phyloP scores from a whole-genome alignment of 495 filamentous ascomycete species.

The Podospora comata region DNA sequence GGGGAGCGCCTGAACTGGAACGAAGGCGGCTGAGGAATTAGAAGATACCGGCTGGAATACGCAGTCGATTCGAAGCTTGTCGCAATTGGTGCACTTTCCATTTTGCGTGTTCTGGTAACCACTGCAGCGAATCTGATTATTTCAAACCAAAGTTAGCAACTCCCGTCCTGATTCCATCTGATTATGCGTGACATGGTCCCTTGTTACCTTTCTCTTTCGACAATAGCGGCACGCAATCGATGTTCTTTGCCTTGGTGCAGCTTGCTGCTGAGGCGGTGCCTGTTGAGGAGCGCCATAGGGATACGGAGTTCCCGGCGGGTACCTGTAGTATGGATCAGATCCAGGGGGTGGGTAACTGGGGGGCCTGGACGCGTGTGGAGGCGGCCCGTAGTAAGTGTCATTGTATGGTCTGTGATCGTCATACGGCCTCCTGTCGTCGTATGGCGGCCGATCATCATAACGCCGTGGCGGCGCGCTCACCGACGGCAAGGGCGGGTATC shows the following conservation, averaged over 20 bases:
- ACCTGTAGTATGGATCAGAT: conserved; percentile 25
- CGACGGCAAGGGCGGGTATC: conserved; percentile 22
- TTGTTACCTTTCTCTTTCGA: conserved; percentile 44
- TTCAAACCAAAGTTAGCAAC: conserved; percentile 16
- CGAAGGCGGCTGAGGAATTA: conserved; percentile 46
- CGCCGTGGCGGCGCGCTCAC: conserved; percentile 15
- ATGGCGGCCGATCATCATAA: conserved; percentile 15
- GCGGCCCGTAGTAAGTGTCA: not conserved
- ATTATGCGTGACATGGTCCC: no score
- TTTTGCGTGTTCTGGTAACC: conserved; percentile 49
- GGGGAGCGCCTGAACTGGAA: conserved; percentile 47
- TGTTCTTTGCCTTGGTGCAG: conserved; percentile 48
- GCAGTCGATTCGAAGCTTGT: conserved; percentile 51
- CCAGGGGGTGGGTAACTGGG: conserved; percentile 18
- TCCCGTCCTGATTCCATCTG: not conserved
- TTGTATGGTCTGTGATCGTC: conserved; percentile 16
- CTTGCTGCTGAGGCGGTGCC: conserved; percentile 30
- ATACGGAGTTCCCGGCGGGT: conserved; percentile 17
- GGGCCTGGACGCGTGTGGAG: conserved; percentile 20
- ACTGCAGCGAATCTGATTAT: conserved; percentile 49
- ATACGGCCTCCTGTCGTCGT: conserved; percentile 21
- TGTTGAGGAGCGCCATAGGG: conserved; percentile 21
- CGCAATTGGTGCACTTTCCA: conserved; percentile 51
- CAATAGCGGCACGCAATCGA: conserved; percentile 54
- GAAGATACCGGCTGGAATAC: conserved; percentile 51